Conservation (phyloP, 768 basidiomycete genomes). For the Suillus ampliporus region DNA sequence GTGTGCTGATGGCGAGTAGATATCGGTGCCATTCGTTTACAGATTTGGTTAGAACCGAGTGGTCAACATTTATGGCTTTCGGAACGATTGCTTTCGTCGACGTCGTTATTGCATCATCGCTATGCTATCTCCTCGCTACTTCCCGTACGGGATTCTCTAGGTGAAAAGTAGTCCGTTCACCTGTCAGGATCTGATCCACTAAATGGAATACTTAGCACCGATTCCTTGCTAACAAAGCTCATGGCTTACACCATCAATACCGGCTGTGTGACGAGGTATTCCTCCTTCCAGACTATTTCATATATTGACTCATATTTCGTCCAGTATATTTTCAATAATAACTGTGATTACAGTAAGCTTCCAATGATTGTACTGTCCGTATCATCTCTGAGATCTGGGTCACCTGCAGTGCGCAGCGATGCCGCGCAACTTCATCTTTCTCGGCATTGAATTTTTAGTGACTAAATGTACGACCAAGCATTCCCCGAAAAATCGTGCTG, state of each 20-base stretch:
- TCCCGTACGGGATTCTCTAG: conserved; percentile 6
- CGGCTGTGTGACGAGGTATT: conserved; percentile 8
- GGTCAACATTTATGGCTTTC: conserved; percentile 7
- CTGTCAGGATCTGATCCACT: background rate
- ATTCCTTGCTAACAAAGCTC: conserved; percentile 10
- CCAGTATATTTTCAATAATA: conserved; percentile 2
- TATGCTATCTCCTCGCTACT: conserved; percentile 9
- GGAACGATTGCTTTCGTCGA: background rate
- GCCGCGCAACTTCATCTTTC: conserved; percentile 10
- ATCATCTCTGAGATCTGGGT: background rate
- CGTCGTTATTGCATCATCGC: conserved; percentile 1
- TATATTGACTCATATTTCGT: background rate
- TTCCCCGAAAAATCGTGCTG: background rate
- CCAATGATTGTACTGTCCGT: background rate
- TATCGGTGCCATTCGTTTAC: conserved; percentile 2
- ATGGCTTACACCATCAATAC: conserved; percentile 6
- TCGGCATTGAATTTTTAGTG: conserved; percentile 5
- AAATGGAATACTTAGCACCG: conserved; percentile 1
- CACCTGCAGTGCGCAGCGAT: conserved; percentile 12
- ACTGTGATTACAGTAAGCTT: conserved; percentile 9
- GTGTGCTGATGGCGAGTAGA: conserved; percentile 6
- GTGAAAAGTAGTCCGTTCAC: background rate
- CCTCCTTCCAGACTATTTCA: background rate
- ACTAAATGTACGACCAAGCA: background rate
- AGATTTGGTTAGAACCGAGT: background rate